Conservation (phyloP, 768 basidiomycete species). For the Serendipita indica region DNA sequence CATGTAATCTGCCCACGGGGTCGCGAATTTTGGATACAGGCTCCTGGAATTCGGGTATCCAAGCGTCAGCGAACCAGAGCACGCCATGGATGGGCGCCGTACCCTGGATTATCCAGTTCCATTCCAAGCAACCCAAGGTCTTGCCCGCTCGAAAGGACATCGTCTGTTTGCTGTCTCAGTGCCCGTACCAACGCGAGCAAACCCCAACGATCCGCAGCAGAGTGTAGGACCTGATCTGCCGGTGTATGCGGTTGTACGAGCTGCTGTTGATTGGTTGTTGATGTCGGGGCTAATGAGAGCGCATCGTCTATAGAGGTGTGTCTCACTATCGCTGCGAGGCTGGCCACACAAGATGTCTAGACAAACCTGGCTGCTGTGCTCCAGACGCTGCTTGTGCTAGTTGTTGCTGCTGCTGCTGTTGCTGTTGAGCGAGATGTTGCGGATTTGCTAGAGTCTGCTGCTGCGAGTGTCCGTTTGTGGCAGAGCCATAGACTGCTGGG, state of each 20-base stretch:
- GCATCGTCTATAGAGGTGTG: neutral
- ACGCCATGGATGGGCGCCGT: slow-evolving; percentile 24
- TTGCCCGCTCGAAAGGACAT: slow-evolving; percentile 70
- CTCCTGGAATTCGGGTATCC: slow-evolving; percentile 32
- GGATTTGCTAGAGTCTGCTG: slow-evolving; percentile 23
- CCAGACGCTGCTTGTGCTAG: neutral
- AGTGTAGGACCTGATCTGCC: slow-evolving; percentile 82
- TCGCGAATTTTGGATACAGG: slow-evolving; percentile 84
- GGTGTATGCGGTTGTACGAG: slow-evolving; percentile 54
- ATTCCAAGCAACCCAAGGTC: slow-evolving; percentile 86
- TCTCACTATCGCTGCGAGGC: neutral
- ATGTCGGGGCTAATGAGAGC: neutral
- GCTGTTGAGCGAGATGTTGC: slow-evolving; percentile 27
- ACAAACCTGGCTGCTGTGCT: neutral
- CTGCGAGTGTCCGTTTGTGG: slow-evolving; percentile 26
- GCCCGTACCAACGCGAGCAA: slow-evolving; percentile 61
- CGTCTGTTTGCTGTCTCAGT: slow-evolving; percentile 77
- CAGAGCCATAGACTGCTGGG: slow-evolving; percentile 16
- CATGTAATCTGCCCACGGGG: slow-evolving; percentile 85
- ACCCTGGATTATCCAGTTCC: slow-evolving; percentile 76
- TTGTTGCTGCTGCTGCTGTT: slow-evolving; percentile 17
- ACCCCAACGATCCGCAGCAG: slow-evolving; percentile 92
- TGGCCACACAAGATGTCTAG: neutral
- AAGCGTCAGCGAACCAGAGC: neutral
- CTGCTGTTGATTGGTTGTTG: slow-evolving; percentile 28